These are phyloP conservation scores for Starmerella sirachaensis DNA, from an alignment of 805 yeast genomes.

Conservation along the genomic window DNA sequence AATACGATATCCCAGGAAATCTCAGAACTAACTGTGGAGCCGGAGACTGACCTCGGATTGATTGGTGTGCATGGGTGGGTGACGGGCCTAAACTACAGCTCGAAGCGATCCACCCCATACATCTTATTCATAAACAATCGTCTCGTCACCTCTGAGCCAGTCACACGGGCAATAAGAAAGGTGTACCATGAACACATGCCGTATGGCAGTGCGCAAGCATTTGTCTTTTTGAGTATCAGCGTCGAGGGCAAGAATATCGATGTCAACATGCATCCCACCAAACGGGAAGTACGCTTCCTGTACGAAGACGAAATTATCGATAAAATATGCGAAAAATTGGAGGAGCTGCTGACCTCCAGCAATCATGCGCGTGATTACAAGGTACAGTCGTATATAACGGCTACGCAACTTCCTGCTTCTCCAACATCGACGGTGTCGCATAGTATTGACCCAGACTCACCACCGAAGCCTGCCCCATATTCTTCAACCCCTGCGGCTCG, in stretches of 20 bases:
- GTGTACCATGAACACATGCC: slow-evolving; percentile 60
- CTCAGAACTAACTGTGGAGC: slow-evolving; percentile 35
- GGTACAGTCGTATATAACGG: slow-evolving; percentile 35
- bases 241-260: slow-evolving; percentile 64
- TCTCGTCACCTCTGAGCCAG: slow-evolving; percentile 69
- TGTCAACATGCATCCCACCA: slow-evolving; percentile 93
- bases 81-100: slow-evolving; percentile 58
- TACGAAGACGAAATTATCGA: slow-evolving; percentile 78
- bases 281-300: slow-evolving; percentile 77
- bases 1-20: slow-evolving; percentile 53
- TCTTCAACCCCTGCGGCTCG: slow-evolving; percentile 1
- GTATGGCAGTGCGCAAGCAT: slow-evolving; percentile 55
- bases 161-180: slow-evolving; percentile 53
- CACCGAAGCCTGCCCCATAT: neutral
- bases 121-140: slow-evolving; percentile 78
- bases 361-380: slow-evolving; percentile 61
- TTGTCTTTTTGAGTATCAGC: slow-evolving; percentile 59
- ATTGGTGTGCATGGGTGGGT: slow-evolving; percentile 44
- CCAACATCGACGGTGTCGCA: slow-evolving; percentile 33
- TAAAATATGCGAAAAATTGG: slow-evolving; percentile 39
- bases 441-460: neutral
- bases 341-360: slow-evolving; percentile 38
- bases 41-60: slow-evolving; percentile 37
- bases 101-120: slow-evolving; percentile 54
- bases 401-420: neutral